Base-by-base conservation (phyloP, 345 rosid species). In the Toxicodendron radicans region DNA sequence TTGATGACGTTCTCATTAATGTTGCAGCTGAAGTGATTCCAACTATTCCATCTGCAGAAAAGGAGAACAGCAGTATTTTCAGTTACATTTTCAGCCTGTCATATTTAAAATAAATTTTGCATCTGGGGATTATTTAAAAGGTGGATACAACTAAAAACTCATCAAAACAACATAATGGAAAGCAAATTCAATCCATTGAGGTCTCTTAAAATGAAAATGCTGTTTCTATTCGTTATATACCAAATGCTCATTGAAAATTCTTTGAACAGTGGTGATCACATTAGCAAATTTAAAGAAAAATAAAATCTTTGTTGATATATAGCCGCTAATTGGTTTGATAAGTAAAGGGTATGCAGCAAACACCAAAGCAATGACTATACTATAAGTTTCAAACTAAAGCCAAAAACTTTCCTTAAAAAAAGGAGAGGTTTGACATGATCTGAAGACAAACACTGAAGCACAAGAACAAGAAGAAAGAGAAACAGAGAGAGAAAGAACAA, bases 11-110 rank as follows among this genome's bases (percentile, higher is more conserved):
- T 84, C 75, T 91, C 99, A 41, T 85, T 76, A 68, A 95, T 89
- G 20, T 76, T 65, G 79, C 97, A 95, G 56, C 56, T 14, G 66
- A 91, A 93, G 82, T 95, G 98, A 66, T 95, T 95, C 98, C 99
- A 95, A 77, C 98, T 93, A 64, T 90, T 95, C 99, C 98, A 95
- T 74, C 98, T 95, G 72, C 83, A 84, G 0, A 63, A 76, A 43
- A 67, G 10, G 11, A 68, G 57, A 41, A 53, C 16, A 14, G 48
- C 33, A 16, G 23, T 41, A 54, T 64, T n/a, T 48, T 24, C 33
- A 14, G 11, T 41, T 14, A 8, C 6, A 69, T 54, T 12, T 56
- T 58, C 58, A 23, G 32, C 24, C 64, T 35, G 20, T 13, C 38
- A 56, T 53, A 23, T 53, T 33, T n/a, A 14, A 21, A 69, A 20